phyloP scores from a whole-genome alignment of 176 grass and related monocot species.

The Oryza meyeriana region DNA sequence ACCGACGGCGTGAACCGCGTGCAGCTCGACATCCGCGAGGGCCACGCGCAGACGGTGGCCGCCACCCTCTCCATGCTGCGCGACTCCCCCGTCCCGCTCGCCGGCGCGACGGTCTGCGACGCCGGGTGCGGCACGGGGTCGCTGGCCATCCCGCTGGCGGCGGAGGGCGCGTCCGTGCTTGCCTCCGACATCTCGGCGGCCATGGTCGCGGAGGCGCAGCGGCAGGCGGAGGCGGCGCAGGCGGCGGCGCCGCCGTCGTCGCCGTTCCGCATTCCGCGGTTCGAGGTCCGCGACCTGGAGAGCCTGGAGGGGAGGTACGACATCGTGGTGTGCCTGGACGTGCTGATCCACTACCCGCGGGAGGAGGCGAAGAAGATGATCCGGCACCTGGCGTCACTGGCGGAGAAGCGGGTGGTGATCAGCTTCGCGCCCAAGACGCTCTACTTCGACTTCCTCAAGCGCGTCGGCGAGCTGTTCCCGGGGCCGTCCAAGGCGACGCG shows the following conservation, averaged over 20 bases:
- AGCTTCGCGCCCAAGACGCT: constrained; percentile 90
- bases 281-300: constrained; percentile 73
- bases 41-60: constrained; percentile 77
- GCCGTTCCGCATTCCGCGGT: constrained; percentile 60
- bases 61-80: constrained; percentile 69
- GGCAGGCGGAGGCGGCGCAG: constrained; percentile 41
- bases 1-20: constrained; percentile 87
- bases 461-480: constrained; percentile 87
- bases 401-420: constrained; percentile 64
- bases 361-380: constrained; percentile 85
- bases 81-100: constrained; percentile 36
- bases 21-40: constrained; percentile 91
- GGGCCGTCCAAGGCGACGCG: constrained; percentile 88
- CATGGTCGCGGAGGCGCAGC: constrained; percentile 80
- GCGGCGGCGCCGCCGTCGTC: neutral
- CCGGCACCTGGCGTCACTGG: constrained; percentile 74
- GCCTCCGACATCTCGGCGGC: constrained; percentile 82
- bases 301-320: constrained; percentile 54
- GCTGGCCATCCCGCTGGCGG: constrained; percentile 72
- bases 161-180: constrained; percentile 51
- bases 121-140: constrained; percentile 86
- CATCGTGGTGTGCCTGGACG: constrained; percentile 89
- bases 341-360: constrained; percentile 90
- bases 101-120: constrained; percentile 63
- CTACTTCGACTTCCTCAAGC: constrained; percentile 80